Evolutionary conservation across 192 early-diverging fungal species (phyloP).

Genomic region (Coemansia sp.): DNA sequence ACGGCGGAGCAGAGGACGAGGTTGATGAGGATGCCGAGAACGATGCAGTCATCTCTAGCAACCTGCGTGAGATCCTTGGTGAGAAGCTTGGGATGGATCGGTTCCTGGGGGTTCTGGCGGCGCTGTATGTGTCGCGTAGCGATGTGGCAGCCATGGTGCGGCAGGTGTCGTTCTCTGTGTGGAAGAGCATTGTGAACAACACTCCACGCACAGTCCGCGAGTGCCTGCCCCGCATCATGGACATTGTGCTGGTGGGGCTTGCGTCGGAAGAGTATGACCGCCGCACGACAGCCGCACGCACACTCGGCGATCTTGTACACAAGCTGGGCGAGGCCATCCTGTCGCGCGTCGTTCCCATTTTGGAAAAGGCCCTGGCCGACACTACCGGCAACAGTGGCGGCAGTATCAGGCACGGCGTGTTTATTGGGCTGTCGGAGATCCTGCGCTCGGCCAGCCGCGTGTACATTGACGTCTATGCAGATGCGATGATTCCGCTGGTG

Average conservation of each 20-base stretch:
- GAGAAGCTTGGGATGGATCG: constrained; percentile 83
- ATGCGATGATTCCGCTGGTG: constrained; percentile 79
- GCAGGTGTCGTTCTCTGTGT: constrained; percentile 83
- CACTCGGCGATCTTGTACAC: constrained; percentile 89
- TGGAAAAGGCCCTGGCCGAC: constrained; percentile 70
- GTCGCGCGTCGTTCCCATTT: constrained; percentile 83
- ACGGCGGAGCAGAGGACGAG: constrained; percentile 4
- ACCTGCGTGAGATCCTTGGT: constrained; percentile 56
- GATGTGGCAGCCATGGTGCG: constrained; percentile 81
- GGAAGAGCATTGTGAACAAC: constrained; percentile 94
- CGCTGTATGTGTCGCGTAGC: constrained; percentile 88
- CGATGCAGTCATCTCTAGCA: constrained; percentile 28
- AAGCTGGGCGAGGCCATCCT: constrained; percentile 92
- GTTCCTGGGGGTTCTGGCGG: constrained; percentile 78
- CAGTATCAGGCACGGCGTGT: constrained; percentile 83
- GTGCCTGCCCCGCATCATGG: constrained; percentile 88
- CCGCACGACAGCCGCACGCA: constrained; percentile 83
- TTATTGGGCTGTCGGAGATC: constrained; percentile 88
- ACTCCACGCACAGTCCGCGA: constrained; percentile 97
- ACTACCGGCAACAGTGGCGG: constrained; percentile 51
- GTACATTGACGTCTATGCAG: constrained; percentile 80
- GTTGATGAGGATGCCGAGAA: constrained; percentile 28
- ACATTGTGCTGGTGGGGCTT: constrained; percentile 79
- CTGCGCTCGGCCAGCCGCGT: constrained; percentile 79
- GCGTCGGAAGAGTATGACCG: constrained; percentile 73